Evolutionary conservation across 1,284 basidiomycete genomes (phyloP), one percentile per base, ranked within the genome.

Genomic region (Naganishia sp.): DNA sequence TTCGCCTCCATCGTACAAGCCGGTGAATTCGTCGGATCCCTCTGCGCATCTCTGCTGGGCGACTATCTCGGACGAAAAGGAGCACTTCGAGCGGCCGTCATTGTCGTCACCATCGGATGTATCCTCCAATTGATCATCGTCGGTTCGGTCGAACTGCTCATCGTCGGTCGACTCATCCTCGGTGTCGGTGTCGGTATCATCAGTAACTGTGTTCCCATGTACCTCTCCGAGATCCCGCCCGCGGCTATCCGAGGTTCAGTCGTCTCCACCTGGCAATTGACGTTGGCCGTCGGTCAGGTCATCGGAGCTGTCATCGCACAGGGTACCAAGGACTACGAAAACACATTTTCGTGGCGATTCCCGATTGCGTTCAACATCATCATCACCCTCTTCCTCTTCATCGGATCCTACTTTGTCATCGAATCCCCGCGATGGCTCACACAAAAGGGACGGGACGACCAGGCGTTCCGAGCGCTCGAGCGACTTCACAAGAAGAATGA

Each of bases 171-270:
- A 72, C 79, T 80, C 39, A 76, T 83, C 67, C 82, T 82, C 54
- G 83, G 83, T 71, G 70, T 82, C 64, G 84, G 84, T 47, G 84
- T 84, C 73, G 84, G 84, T 63, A 72, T 82, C 47, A 83, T 84
- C 79, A 85, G 84, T 21, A 82, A 81, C 67, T 72, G 72, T 70
- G 72, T 75, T 11, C 75, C 76, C 13, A 73, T 82, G n/a, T 82
- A 82, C 67, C 73, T 82, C 32, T 79, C 77, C 28, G 81, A 82
- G 67, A 77, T 82, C 65, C 76, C 80, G 4, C 81, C 81, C 23
- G 75, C 76, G 9, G 76, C 78, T 39, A 79, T 82, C 58, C 76
- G 81, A 60, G 81, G 80, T 65, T 74, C 83, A 3, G 84, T 84
- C 21, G 82, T 85, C 58, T 84, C 84, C 5, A 81, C 81, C 21